phyloP scores from a whole-genome alignment of 129 eudicot species.

The Escallonia herrerae region DNA sequence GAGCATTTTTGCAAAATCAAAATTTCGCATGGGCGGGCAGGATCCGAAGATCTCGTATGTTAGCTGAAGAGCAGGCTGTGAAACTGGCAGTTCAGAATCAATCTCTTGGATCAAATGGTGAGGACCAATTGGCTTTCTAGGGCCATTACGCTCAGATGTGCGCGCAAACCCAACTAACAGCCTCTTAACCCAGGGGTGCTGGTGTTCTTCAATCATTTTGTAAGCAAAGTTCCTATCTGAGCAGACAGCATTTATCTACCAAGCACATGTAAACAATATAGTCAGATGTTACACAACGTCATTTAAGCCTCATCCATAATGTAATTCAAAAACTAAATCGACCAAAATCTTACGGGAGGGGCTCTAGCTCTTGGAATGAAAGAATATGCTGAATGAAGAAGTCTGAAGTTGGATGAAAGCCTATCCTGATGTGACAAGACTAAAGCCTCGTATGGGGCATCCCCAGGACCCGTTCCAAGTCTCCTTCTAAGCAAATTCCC shows the following conservation, averaged over 20 bases:
- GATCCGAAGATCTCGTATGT: conserved; percentile 88
- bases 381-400: conserved; percentile 76
- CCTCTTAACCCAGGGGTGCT: conserved; percentile 92
- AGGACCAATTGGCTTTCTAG: conserved; percentile 55
- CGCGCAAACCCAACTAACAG: conserved; percentile 79
- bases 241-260: conserved; percentile 67
- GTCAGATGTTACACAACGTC: background rate
- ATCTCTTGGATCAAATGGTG: conserved; percentile 84
- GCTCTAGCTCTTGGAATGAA: conserved; percentile 91
- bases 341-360: conserved; percentile 68
- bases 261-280: conserved; percentile 11
- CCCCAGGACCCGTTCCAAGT: conserved; percentile 61
- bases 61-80: conserved; percentile 79
- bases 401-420: conserved; percentile 50
- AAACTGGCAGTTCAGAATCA: conserved; percentile 65
- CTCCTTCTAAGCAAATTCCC: conserved; percentile 31
- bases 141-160: conserved; percentile 80
- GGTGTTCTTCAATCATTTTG: conserved; percentile 67
- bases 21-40: conserved; percentile 96
- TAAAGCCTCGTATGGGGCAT: conserved; percentile 77
- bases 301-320: too few species aligned
- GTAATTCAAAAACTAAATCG: background rate
- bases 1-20: conserved; percentile 92
- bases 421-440: conserved; percentile 73
- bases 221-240: conserved; percentile 84